Base-by-base conservation (phyloP, 306 rosid genomes). In the Leucaena leucocephala region DNA sequence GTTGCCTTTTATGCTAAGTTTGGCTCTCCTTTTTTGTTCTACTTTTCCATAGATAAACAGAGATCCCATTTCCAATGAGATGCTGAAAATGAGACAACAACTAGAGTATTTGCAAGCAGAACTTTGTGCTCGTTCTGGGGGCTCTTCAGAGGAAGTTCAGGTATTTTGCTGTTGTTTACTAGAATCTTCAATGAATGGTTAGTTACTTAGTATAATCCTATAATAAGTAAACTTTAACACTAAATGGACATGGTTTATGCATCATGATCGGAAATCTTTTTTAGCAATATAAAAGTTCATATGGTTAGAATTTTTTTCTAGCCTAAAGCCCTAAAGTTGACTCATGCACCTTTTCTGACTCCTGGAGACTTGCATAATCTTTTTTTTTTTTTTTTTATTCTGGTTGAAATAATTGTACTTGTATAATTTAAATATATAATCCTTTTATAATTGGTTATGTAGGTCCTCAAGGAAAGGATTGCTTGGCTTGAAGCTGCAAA, bases 31-130 rank as follows among this genome's bases (percentile, higher is more conserved):
- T 77, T 76, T 79, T 77, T 69, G 59, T 77, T 66, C 16, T 75
- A 34, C 44, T 59, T 57, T 74, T 71, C 42, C 79, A 71, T 86
- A 96, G 99, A 85, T 96, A 68, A 96, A 96, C 49, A 88, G 99
- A 94, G 99, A 96, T 76, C 98, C 99, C 85, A 91, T 93, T 94
- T 91, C 99, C 74, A 93, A 62, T 75, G 99, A 96, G 87, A 93
- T 96, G 98, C 84, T 91, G 80, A 96, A 96, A 90, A 96, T 96
- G 99, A 90, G 98, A 82, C 99, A 96, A 79, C 93, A 91, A 78
- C 86, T 96, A 82, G 98, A 96, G 86, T 90, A 49, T 86, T 89
- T 96, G 85, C 97, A 93, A 87, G 99, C 99, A 58, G 99, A 96
- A 85, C 98, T 96, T 81, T 96, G 95, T 86, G 90, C 99, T 12